Percentiles rank a stretch among this genome's conserved stretches.
Conservation (phyloP, 2,329 filamentous ascomycete genomes). For the Alternaria infectoria region DNA sequence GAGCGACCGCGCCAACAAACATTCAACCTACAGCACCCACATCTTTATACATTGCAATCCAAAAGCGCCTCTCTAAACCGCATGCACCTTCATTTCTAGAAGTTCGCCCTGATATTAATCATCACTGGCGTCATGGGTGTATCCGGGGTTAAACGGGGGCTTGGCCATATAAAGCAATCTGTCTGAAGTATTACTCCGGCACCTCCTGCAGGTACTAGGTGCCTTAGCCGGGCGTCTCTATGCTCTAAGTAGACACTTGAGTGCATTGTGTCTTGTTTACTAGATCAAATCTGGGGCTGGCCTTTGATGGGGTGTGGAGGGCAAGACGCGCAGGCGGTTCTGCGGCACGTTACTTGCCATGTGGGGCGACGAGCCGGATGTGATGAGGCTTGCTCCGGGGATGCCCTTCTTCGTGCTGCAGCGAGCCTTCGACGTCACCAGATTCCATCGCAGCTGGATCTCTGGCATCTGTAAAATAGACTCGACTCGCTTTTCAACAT, state of each 20-base stretch:
- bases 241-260: constrained; percentile 1
- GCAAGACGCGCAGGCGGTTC: constrained; percentile 1
- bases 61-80: neutral
- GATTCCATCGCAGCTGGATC: neutral
- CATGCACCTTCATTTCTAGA: constrained; percentile 13
- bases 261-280: neutral
- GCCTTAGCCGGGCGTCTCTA: constrained; percentile 1
- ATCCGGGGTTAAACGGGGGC: constrained; percentile 18
- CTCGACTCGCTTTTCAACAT: neutral
- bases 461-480: neutral
- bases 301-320: neutral
- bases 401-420: neutral
- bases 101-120: constrained; percentile 16
- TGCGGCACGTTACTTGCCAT: constrained; percentile 6
- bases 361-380: constrained; percentile 10
- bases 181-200: constrained; percentile 17
- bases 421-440: neutral
- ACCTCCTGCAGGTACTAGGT: constrained; percentile 8
- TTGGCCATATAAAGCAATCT: constrained; percentile 30
- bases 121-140: constrained; percentile 6
- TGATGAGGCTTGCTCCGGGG: neutral
- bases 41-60: constrained; percentile 14
- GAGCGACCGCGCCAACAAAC: constrained; percentile 5
- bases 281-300: neutral
- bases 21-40: neutral